Evolutionary conservation across 306 rosid genomes (phyloP), one percentile per base, ranked within the genome.

Genomic region (Vicia faba): DNA sequence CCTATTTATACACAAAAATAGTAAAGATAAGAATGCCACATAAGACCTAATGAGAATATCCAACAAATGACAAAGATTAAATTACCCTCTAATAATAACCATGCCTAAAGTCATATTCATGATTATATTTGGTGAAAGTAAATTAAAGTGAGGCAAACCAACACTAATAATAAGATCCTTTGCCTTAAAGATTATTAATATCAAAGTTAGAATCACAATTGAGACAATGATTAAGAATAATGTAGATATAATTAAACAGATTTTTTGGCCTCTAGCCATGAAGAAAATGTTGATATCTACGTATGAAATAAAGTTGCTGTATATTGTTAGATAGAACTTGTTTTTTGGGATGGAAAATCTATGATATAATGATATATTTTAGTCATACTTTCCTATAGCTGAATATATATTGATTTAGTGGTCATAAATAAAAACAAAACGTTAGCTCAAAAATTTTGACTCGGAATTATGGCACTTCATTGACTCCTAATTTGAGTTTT

Each of bases 151-250:
- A n/a, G n/a, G n/a, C n/a, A n/a, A n/a, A n/a, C n/a, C n/a, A n/a
- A n/a, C n/a, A n/a, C n/a, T n/a, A n/a, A n/a, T n/a, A n/a, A 18
- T 15, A 4, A 86, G 91, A 8, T 85, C 53, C 19, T 57, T 81
- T 4, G 60, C 68, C 61, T 80, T 81, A 35, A 85, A 79, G 56
- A 85, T 3, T 25, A 86, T 85, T 12, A 80, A 46, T 10, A 33
- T 0, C 35, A 85, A 54, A 15, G 70, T 45, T 3, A 71, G 60
- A 3, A 68, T 39, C 20, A 79, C 69, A 6, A 33, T 3, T 40
- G 44, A 5, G 6, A 76, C 5, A 8, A 81, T 4, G 23, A 83
- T 23, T 5, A 85, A 41, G 26, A 78, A 23, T 2, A 83, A 0
- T 6, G 74, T 14, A 5, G 59, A 35, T 3, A 28, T 59, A 3